Base-by-base conservation (phyloP, 306 rosid genomes). In the apple (Malus domestica) region DNA sequence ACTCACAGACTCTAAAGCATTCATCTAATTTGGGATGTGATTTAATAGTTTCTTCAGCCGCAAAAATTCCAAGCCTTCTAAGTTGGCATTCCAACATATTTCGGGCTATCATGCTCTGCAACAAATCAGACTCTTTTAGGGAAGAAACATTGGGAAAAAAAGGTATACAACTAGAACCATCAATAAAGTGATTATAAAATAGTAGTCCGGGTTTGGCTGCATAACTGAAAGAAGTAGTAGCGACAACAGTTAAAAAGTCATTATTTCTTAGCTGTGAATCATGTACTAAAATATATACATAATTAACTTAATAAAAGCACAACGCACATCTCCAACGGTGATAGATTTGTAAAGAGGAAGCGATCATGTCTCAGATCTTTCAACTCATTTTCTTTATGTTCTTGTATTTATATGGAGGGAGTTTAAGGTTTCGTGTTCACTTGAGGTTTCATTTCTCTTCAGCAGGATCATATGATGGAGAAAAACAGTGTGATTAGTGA, bases 21-120 rank as follows among this genome's bases (percentile, higher is more conserved):
- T 92, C 97, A 73, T 95, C 99, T 60, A 95, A 83, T 82, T 95
- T 95, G 64, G 90, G 92, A 85, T 95, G 99, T n/a, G 90, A 88
- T 86, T 78, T 88, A 83, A 92, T 90, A 83, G 97, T 95, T 89
- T 92, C 97, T 78, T 92, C 97, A 74, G 99, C 97, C 69, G 88
- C 97, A 75, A 92, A 95, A 74, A 95, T 78, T 71, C 96, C 99
- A 70, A 95, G 93, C 80, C 97, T 92, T 76, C 92, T 88, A 59
- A 95, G 99, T 84, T 95, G 99, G 84, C 63, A 77, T 83, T 95
- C 99, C 89, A 95, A 83, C 96, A 90, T 86, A 69, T 88, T 87
- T 64, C 97, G 85, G 69, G 86, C 99, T 57, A 95, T 87, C 97
- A 92, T 92, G 85, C 99, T 92, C 99, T 95, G 90, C 89, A 89